Conservation (phyloP, 345 rosid genomes). For the Populus davidiana region DNA sequence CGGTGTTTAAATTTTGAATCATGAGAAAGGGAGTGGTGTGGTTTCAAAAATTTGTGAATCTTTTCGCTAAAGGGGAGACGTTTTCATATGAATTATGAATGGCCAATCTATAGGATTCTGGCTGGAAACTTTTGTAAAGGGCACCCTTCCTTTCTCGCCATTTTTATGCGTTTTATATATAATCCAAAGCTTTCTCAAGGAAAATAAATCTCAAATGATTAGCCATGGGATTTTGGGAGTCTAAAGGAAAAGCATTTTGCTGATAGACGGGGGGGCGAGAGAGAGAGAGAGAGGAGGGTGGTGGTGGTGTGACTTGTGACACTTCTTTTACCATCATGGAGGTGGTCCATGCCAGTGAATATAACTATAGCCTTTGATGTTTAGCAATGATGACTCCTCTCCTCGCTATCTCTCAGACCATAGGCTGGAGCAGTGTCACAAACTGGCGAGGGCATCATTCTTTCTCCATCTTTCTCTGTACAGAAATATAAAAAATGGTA, state of each 20-base stretch:
- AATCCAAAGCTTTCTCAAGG: background rate
- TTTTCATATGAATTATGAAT: background rate
- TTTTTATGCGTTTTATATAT: background rate
- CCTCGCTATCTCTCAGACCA: background rate
- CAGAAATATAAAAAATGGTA: background rate
- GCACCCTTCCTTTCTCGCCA: background rate
- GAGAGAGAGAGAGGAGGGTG: background rate
- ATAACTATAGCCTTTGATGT: conserved; percentile 16
- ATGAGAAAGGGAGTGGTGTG: background rate
- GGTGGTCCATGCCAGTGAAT: conserved; percentile 39
- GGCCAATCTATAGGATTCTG: background rate
- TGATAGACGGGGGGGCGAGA: background rate
- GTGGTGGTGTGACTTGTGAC: conserved; percentile 19
- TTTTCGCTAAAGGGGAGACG: conserved; percentile 11
- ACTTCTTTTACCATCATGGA: conserved; percentile 25
- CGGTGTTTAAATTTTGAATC: conserved; percentile 31
- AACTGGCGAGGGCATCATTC: conserved; percentile 24
- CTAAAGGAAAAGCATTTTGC: conserved; percentile 1
- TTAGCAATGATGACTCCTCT: conserved; percentile 34
- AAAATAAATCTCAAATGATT: conserved; percentile 36
- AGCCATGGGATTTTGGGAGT: conserved; percentile 37
- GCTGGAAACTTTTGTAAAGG: background rate
- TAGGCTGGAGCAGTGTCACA: conserved; percentile 20
- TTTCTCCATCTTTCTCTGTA: background rate
- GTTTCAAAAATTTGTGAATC: conserved; percentile 21